Evolutionary conservation across 148 eudicot genomes (phyloP), one percentile per base, ranked within the genome.

Genomic region (Camellia granthamiana): DNA sequence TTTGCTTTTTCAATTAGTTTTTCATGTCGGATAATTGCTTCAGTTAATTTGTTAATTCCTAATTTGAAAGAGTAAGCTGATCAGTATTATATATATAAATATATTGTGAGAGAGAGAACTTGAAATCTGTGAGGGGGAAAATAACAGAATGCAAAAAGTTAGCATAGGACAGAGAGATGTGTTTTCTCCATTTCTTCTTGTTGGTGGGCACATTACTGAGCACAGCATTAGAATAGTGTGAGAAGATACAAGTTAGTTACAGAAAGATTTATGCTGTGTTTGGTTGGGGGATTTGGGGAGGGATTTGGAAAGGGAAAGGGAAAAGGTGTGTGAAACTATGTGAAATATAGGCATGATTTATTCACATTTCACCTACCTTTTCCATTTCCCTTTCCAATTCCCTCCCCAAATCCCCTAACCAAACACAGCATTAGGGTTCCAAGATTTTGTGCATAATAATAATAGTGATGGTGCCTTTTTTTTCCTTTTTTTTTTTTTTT

Each of bases 181-280:
- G 7, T 58, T 75, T n/a, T 4, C 44, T 5, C 42, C 54, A 61
- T 61, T 60, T 6, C 18, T 75, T 75, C 14, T 51, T 43, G 4
- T 76, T 23, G 69, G 19, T 44, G 16, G 42, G 4, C 16, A 72
- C 60, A 38, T 54, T 74, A 56, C 44, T 21, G 47, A 55, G 77
- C 49, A 55, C 47, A 38, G 10, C 30, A n/a, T 23, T 23, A 12
- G 47, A 38, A 56, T 54, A 55, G 11, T 60, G 68, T 8, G 59
- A 60, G 42, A 61, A 43, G 68, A 76, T 61, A 61, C 78, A 59
- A 14, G 11, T 79, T 55, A 63, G 71, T 80, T 3, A 30, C 52
- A 64, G 51, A 74, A 64, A 72, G 44, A n/a, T 58, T 79, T 70
- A n/a, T n/a, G n/a, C n/a, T n/a, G n/a, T n/a, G n/a, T n/a, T n/a